phyloP scores from a whole-genome alignment of 2,329 filamentous ascomycete genomes.

The Microascus cirrosus region DNA sequence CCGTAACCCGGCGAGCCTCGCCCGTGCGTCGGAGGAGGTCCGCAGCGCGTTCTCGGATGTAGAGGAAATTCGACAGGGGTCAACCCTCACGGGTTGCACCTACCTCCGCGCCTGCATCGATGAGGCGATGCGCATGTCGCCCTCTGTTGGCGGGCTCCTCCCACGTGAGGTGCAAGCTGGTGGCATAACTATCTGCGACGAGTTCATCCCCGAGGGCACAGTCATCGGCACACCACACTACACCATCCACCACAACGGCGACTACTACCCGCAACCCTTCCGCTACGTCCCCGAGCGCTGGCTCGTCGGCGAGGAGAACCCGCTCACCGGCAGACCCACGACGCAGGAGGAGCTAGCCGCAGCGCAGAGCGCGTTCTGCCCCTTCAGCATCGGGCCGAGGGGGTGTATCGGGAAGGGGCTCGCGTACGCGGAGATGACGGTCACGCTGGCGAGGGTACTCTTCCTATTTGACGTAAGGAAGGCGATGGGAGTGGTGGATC shows the following conservation, averaged over 20 bases:
- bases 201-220: conserved; percentile 43
- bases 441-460: conserved; percentile 49
- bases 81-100: conserved; percentile 34
- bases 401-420: conserved; percentile 64
- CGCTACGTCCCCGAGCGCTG: conserved; percentile 54
- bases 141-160: conserved; percentile 47
- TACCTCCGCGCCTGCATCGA: conserved; percentile 55
- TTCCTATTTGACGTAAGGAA: conserved; percentile 49
- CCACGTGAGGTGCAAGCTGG: conserved; percentile 48
- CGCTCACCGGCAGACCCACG: conserved; percentile 19
- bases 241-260: conserved; percentile 54
- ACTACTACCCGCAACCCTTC: conserved; percentile 50
- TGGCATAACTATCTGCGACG: conserved; percentile 42
- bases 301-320: conserved; percentile 37
- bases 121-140: conserved; percentile 53
- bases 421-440: conserved; percentile 56
- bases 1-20: conserved; percentile 35
- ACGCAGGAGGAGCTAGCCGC: conserved; percentile 38
- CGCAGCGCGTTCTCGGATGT: conserved; percentile 35
- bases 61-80: conserved; percentile 44
- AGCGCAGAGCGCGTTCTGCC: conserved; percentile 61
- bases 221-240: conserved; percentile 57
- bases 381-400: conserved; percentile 59
- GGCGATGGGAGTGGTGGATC: conserved; percentile 34
- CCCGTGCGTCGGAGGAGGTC: conserved; percentile 37